These are phyloP conservation scores for Leccinum truebloodii DNA, from an alignment of 768 basidiomycete genomes.

Conservation along the genomic window DNA sequence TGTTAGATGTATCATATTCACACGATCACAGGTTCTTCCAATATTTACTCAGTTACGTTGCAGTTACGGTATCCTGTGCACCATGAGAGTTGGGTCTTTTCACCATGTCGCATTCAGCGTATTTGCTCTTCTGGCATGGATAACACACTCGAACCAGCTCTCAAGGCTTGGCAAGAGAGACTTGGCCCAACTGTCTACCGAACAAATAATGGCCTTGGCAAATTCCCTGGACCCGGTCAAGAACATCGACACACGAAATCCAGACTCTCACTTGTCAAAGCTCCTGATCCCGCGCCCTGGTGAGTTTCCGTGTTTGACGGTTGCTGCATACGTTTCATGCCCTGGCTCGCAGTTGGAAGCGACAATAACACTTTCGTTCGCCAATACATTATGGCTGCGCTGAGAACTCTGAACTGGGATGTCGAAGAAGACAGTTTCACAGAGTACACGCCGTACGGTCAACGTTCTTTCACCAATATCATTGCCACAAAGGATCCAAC, in stretches of 20 bases:
- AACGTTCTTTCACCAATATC: slow-evolving; percentile 81
- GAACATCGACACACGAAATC: slow-evolving; percentile 65
- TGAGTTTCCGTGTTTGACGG: slow-evolving; percentile 39
- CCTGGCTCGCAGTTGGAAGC: slow-evolving; percentile 53
- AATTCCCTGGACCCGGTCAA: slow-evolving; percentile 62
- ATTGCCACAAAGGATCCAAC: slow-evolving; percentile 94
- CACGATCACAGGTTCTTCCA: slow-evolving; percentile 10
- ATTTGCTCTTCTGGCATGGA: slow-evolving; percentile 22
- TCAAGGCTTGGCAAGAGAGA: slow-evolving; percentile 39
- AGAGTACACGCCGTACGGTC: slow-evolving; percentile 78
- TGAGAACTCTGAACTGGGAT: slow-evolving; percentile 81
- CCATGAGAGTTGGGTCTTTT: slow-evolving; percentile 19
- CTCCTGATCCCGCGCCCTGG: slow-evolving; percentile 85
- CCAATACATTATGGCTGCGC: slow-evolving; percentile 72
- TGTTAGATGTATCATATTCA: background rate
- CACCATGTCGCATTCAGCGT: slow-evolving; percentile 9
- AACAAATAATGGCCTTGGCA: slow-evolving; percentile 52
- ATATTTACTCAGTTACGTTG: background rate
- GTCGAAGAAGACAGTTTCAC: slow-evolving; percentile 84
- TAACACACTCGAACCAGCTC: slow-evolving; percentile 28
- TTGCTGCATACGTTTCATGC: background rate
- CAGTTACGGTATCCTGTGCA: no score
- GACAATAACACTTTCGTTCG: slow-evolving; percentile 80
- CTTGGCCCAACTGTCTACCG: slow-evolving; percentile 46
- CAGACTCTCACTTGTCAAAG: slow-evolving; percentile 74